These are phyloP conservation scores for Climacium dendroides DNA, from an alignment of 225 moss, liverwort and hornwort species.

Conservation along the genomic window DNA sequence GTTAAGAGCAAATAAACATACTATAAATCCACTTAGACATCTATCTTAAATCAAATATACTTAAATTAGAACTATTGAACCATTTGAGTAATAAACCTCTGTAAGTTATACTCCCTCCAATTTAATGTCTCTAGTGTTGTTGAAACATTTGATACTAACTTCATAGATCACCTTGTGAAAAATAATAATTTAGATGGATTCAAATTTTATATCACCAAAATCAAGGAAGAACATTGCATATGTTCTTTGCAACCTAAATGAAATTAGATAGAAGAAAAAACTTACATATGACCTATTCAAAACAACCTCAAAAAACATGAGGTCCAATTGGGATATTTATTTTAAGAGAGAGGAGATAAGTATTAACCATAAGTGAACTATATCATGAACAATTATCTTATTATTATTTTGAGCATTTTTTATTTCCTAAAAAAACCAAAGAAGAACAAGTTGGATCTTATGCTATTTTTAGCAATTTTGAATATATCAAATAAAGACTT, in stretches of 20 bases:
- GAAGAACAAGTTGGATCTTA: rapidly evolving
- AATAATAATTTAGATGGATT: rapidly evolving
- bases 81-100: not conserved
- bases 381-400: not conserved
- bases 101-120: not conserved
- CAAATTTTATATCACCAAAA: too few species aligned
- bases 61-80: not conserved
- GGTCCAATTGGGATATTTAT: not conserved
- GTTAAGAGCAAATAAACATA: not conserved
- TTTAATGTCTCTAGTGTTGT: rapidly evolving
- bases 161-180: not conserved
- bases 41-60: not conserved
- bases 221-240: not conserved
- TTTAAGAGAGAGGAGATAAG: not conserved
- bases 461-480: not conserved
- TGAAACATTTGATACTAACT: not conserved
- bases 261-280: not conserved
- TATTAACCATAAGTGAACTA: not conserved
- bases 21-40: not conserved
- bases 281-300: not conserved
- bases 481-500: not conserved
- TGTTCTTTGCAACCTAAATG: not conserved
- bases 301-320: not conserved
- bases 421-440: not conserved
- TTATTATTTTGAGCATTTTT: not conserved